Evolutionary conservation across 192 early-diverging fungal species (phyloP).

Genomic region (Coemansia sp.): DNA sequence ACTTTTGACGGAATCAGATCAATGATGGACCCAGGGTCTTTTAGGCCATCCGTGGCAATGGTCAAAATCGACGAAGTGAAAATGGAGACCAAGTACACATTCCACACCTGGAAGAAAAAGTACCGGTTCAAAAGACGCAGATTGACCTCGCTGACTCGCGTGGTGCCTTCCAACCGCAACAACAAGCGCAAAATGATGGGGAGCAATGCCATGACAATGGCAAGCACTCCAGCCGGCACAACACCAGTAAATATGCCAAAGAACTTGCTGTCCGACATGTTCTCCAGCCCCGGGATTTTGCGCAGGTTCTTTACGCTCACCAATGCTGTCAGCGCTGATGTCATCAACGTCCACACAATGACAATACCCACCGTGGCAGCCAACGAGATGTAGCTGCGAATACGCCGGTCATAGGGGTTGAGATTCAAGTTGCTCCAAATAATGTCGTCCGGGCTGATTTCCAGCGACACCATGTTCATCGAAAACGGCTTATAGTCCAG

Average conservation of each 20-base stretch:
- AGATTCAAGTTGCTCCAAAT: conserved; percentile 85
- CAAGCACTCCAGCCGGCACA: conserved; percentile 68
- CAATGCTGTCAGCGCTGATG: conserved; percentile 58
- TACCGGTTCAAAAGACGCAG: conserved; percentile 67
- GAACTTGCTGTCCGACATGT: conserved; percentile 25
- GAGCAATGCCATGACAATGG: conserved; percentile 69
- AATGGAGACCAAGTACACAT: conserved; percentile 77
- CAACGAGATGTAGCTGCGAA: conserved; percentile 59
- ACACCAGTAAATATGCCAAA: conserved; percentile 73
- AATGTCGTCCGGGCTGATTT: conserved; percentile 73
- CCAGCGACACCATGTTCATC: conserved; percentile 68
- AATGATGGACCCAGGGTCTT: conserved; percentile 44
- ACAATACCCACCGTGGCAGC: conserved; percentile 59
- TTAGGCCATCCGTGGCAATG: conserved; percentile 25
- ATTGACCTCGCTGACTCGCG: conserved; percentile 63
- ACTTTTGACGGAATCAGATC: conserved; percentile 58
- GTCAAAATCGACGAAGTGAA: conserved; percentile 66
- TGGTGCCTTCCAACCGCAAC: conserved; percentile 62
- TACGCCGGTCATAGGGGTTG: conserved; percentile 56
- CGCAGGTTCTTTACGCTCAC: conserved; percentile 58
- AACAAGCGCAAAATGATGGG: conserved; percentile 71
- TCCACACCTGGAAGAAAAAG: conserved; percentile 82
- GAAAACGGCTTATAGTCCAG: conserved; percentile 63
- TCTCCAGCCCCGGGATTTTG: conserved; percentile 54
- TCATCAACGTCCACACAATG: conserved; percentile 73